These are phyloP conservation scores for Diplosphaera chodatii DNA, from an alignment of 139 green algal genomes.

Conservation along the genomic window DNA sequence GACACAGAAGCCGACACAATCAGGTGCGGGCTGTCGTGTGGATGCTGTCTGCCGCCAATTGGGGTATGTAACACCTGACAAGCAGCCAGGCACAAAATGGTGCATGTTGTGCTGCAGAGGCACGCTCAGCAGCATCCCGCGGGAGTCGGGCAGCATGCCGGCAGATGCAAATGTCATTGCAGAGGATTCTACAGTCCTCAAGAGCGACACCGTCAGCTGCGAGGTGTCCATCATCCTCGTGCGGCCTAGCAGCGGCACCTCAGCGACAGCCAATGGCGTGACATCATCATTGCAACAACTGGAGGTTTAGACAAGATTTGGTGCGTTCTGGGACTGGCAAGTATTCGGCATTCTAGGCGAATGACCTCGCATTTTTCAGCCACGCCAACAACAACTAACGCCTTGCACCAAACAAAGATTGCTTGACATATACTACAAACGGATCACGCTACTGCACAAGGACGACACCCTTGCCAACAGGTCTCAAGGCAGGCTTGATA, in stretches of 20 bases:
- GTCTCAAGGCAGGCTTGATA: slow-evolving; percentile 10
- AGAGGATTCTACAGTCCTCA: slow-evolving; percentile 20
- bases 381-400: too few species aligned
- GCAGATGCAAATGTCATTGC: slow-evolving; percentile 40
- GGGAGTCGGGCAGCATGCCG: slow-evolving; percentile 29
- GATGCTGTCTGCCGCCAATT: too few species aligned
- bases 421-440: too few species aligned
- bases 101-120: too few species aligned
- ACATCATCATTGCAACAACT: neutral
- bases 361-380: too few species aligned
- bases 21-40: slow-evolving; percentile 12
- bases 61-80: too few species aligned
- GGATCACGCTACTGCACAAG: neutral
- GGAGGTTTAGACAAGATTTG: neutral
- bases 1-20: slow-evolving; percentile 18
- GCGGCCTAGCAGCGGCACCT: neutral
- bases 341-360: too few species aligned
- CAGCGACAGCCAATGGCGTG: neutral
- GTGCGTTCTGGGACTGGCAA: too few species aligned
- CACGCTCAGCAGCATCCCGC: slow-evolving; percentile 41
- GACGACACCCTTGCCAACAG: neutral
- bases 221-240: neutral
- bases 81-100: too few species aligned
- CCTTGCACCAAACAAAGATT: too few species aligned
- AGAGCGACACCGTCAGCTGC: neutral